A percentile compares a stretch with the other conserved stretches of the same genome.
These are phyloP conservation scores for Adenanthera pavonina DNA, from an alignment of 306 rosid genomes.

Conservation along the genomic window DNA sequence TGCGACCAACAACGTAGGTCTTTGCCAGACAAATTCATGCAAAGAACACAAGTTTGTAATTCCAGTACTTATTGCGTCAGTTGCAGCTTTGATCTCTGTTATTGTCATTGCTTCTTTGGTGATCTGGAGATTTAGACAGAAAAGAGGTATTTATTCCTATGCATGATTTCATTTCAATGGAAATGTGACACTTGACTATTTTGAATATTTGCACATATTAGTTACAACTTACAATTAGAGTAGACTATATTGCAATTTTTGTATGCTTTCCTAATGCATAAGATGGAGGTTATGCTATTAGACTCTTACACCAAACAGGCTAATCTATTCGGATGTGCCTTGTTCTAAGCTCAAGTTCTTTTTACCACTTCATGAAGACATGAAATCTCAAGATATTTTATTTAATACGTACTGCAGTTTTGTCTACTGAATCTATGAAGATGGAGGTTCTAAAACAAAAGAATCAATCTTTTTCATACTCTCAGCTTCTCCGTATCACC, in stretches of 20 bases:
- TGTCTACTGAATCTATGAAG: background rate
- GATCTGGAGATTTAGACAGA: conserved; percentile 9
- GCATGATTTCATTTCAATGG: too few species aligned
- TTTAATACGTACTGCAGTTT: background rate
- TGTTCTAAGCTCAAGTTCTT: background rate
- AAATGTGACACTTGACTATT: too few species aligned
- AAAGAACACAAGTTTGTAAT: too few species aligned
- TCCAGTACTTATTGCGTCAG: conserved; percentile 16
- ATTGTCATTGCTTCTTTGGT: background rate
- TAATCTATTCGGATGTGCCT: background rate
- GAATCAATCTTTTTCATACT: background rate
- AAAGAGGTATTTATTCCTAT: conserved; percentile 10
- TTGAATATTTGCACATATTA: too few species aligned
- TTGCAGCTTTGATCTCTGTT: conserved; percentile 26
- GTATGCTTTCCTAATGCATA: too few species aligned
- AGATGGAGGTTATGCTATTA: too few species aligned
- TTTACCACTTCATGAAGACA: too few species aligned
- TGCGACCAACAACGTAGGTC: too few species aligned
- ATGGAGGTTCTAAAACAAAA: background rate
- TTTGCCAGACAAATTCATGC: too few species aligned
- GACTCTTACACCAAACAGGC: background rate
- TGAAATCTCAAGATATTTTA: background rate
- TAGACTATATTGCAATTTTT: too few species aligned
- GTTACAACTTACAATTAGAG: too few species aligned
- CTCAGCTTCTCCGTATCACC: too few species aligned